A percentile compares a stretch with the other conserved stretches of the same genome.
phyloP scores from a whole-genome alignment of 352 stramenopile species.

The Phytophthora parvispora region DNA sequence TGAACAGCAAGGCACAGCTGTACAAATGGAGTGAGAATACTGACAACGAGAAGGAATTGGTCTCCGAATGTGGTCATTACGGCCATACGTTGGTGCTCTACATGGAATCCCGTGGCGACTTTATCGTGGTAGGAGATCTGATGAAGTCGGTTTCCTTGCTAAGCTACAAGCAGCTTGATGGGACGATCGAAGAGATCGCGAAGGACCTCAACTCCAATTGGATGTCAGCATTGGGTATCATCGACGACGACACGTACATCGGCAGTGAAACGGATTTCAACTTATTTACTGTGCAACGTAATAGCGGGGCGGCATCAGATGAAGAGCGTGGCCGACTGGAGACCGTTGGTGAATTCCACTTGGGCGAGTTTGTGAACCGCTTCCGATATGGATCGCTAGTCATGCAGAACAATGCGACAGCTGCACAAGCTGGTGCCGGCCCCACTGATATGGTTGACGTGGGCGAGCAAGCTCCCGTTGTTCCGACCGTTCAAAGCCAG shows the following conservation, averaged over 20 bases:
- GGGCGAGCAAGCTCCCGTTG: constrained; percentile 15
- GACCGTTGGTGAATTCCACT: constrained; percentile 95
- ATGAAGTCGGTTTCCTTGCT: constrained; percentile 98
- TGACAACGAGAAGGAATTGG: constrained; percentile 92
- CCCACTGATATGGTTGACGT: constrained; percentile 69
- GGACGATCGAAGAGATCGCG: constrained; percentile 96
- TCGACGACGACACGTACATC: constrained; percentile 97
- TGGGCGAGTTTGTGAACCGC: constrained; percentile 98
- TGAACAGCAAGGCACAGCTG: constrained; percentile 96
- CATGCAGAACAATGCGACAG: constrained; percentile 87
- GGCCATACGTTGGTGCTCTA: constrained; percentile 97
- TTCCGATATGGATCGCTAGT: constrained; percentile 96
- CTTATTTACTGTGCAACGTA: constrained; percentile 95
- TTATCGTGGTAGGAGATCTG: constrained; percentile 97
- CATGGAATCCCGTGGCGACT: constrained; percentile 95
- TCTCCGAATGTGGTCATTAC: constrained; percentile 95
- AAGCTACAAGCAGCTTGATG: constrained; percentile 94
- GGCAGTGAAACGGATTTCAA: constrained; percentile 97
- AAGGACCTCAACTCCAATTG: constrained; percentile 98
- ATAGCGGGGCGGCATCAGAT: constrained; percentile 93
- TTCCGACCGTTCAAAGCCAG: constrained; percentile 21
- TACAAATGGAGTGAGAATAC: constrained; percentile 94
- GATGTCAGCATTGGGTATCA: constrained; percentile 95
- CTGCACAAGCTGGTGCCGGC: constrained; percentile 9
- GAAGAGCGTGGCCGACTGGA: constrained; percentile 95